Evolutionary conservation across 495 filamentous ascomycete genomes (phyloP).

Genomic region (Aspergillus nanangensis): DNA sequence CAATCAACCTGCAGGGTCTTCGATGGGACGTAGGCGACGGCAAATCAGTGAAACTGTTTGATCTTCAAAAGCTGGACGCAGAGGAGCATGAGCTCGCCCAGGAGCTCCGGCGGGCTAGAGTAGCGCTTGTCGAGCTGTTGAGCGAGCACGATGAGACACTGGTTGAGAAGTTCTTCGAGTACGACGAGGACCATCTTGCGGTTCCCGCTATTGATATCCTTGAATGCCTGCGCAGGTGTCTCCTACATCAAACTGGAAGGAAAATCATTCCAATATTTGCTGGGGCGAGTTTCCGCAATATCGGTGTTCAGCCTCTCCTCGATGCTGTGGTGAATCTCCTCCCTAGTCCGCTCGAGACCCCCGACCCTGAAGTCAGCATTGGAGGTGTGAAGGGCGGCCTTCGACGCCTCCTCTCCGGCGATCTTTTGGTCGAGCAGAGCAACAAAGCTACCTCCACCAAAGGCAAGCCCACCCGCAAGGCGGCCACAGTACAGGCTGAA

Average conservation of each 20-base stretch:
- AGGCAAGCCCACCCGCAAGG: conserved; percentile 40
- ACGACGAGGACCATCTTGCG: conserved; percentile 63
- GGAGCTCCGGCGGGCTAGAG: conserved; percentile 73
- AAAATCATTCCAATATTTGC: conserved; percentile 83
- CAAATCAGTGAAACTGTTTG: conserved; percentile 49
- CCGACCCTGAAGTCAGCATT: conserved; percentile 71
- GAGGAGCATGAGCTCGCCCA: conserved; percentile 52
- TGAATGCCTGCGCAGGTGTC: conserved; percentile 65
- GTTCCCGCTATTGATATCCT: conserved; percentile 64
- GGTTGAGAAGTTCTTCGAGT: conserved; percentile 76
- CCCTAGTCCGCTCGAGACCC: conserved; percentile 74
- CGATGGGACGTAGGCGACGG: conserved; percentile 61
- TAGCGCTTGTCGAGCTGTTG: conserved; percentile 73
- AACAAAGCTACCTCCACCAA: conserved; percentile 31
- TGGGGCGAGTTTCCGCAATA: conserved; percentile 88
- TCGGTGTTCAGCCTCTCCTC: conserved; percentile 89
- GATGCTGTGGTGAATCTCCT: conserved; percentile 85
- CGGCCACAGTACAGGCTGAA: conserved; percentile 21
- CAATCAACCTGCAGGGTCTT: conserved; percentile 55
- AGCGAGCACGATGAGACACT: conserved; percentile 84
- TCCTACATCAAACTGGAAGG: conserved; percentile 45
- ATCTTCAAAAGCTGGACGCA: conserved; percentile 45
- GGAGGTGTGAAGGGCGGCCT: conserved; percentile 48
- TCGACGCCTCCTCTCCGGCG: conserved; percentile 47
- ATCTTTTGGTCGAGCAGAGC: conserved; percentile 40